Evolutionary conservation across 2,329 filamentous ascomycete species (phyloP), one percentile per base, ranked within the genome.

Genomic region (Pseudovirgaria hyperparasitica): DNA sequence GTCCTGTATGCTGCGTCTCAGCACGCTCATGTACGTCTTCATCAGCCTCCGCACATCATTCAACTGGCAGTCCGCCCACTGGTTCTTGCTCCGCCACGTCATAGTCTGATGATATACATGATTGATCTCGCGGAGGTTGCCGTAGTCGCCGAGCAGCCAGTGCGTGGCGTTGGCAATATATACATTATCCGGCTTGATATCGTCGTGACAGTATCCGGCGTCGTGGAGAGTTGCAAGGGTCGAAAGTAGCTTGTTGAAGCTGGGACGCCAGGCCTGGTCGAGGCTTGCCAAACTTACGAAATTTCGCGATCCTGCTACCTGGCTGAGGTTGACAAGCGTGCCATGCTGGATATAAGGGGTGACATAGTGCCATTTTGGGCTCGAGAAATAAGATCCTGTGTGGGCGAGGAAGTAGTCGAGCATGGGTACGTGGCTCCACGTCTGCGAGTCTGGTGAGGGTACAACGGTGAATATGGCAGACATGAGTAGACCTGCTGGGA

Each of bases 281-380:
- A 52, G 21, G 15, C n/a, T 9, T 20, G n/a, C n/a, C 7, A 14
- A 22, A 7, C 9, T 15, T 15, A 10, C 10, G 11, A 6, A 9
- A 5, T n/a, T n/a, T n/a, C n/a, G n/a, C n/a, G n/a, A n/a, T n/a
- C n/a, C n/a, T n/a, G 53, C 65, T 18, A 57, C 55, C 16, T 54
- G 50, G 12, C 60, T 64, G 21, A 65, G 55, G 19, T 64, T 65
- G 12, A 70, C 46, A 2, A 40, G 28, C 13, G 17, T 36, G 34
- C 41, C 22, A 24, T 28, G 33, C 2, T 26, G 11, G 24, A 33
- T 2, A 12, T 28, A 16, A 19, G 33, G 11, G 9, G 37, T 38
- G 10, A 38, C 37, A 31, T 34, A 20, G 28, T 45, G 39, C 45
- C 37, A 40, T 23, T 31, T 25, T 6, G 25, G 28, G 4, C n/a